Base-by-base conservation (phyloP, 495 filamentous ascomycete species). In the Xylaria nigripes region DNA sequence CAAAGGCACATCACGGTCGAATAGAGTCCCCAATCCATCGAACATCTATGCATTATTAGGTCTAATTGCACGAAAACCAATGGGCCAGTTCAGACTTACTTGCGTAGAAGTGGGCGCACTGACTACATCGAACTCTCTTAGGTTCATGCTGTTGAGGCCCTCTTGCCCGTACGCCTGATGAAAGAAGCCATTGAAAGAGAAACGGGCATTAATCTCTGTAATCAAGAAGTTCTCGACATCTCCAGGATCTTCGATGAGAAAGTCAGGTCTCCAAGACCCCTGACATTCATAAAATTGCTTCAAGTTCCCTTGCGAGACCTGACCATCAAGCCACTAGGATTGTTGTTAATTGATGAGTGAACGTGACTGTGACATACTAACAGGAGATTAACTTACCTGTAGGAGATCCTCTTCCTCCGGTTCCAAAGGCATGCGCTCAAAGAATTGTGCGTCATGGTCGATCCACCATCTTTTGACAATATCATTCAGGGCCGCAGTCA, bases 191-290 rank as follows among this genome's bases (percentile, higher is more conserved):
- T 77, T 75, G 47, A 63, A 71, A 16, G 61, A 55, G 23, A 77
- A 76, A 7, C 75, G 62, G 1, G 70, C 72, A 48, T 77, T 76
- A 21, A 77, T 76, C 52, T 77, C 74, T 23, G 69, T 73, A 24
- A 76, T 67, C 0, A 59, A 58, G 41, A 67, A 70, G 13, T 22
- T 56, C 32, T 70, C 69, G 6, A 29, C 55, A 40, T 47, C 40
- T 12, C 50, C 15, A 10, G 58, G 47, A 7, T 59, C 45, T 24
- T 70, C 68, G 1, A 76, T 41, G n/a, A 77, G 45, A 40, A 75
- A 71, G 48, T 77, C 74, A 13, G 74, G 74, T 56, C 74, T 63
- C 62, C 71, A 74, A 25, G 67, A 67, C 6, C 74, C 74, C 6
- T 56, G 36, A 19, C 55, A 42, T 10, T n/a, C 43, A 4, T 8